These are phyloP conservation scores for Potentilla sterilis DNA, from an alignment of 306 rosid genomes.

Conservation along the genomic window DNA sequence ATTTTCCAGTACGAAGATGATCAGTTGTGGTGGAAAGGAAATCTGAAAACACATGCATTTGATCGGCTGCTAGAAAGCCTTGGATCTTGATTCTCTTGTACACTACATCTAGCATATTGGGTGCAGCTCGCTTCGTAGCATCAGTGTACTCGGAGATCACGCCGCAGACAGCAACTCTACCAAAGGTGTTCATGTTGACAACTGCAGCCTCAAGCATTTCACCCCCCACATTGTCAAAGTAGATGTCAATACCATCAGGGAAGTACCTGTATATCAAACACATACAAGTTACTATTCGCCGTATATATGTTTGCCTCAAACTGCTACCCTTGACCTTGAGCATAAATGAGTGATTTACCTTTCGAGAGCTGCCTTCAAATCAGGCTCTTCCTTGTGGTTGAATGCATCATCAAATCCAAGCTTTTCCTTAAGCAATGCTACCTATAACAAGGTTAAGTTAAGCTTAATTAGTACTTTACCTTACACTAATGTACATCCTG, in stretches of 20 bases:
- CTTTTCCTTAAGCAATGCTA: slow-evolving; percentile 52
- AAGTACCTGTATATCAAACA: slow-evolving; percentile 43
- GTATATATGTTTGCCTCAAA: not conserved
- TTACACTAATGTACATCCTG: not conserved
- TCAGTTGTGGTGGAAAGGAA: slow-evolving; percentile 41
- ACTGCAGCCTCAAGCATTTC: slow-evolving; percentile 72
- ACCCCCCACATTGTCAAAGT: slow-evolving; percentile 79
- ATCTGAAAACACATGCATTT: slow-evolving; percentile 32
- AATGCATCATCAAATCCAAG: slow-evolving; percentile 80
- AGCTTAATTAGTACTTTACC: not conserved
- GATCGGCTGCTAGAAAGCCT: slow-evolving; percentile 59
- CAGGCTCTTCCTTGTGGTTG: slow-evolving; percentile 69
- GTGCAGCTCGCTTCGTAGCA: slow-evolving; percentile 39
- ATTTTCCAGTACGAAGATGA: slow-evolving; percentile 38
- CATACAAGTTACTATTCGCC: not conserved
- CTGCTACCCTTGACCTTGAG: not conserved
- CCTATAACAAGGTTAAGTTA: slow-evolving; percentile 31
- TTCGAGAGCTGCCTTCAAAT: slow-evolving; percentile 53
- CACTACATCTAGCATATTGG: slow-evolving; percentile 50
- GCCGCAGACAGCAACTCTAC: slow-evolving; percentile 68
- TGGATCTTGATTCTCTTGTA: slow-evolving; percentile 58
- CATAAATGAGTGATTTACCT: slow-evolving; percentile 30
- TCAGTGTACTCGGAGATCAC: slow-evolving; percentile 59
- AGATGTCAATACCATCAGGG: slow-evolving; percentile 74
- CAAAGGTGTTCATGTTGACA: slow-evolving; percentile 55